phyloP scores from a whole-genome alignment of 2,329 filamentous ascomycete genomes.

The Cytospora chrysosperma region DNA sequence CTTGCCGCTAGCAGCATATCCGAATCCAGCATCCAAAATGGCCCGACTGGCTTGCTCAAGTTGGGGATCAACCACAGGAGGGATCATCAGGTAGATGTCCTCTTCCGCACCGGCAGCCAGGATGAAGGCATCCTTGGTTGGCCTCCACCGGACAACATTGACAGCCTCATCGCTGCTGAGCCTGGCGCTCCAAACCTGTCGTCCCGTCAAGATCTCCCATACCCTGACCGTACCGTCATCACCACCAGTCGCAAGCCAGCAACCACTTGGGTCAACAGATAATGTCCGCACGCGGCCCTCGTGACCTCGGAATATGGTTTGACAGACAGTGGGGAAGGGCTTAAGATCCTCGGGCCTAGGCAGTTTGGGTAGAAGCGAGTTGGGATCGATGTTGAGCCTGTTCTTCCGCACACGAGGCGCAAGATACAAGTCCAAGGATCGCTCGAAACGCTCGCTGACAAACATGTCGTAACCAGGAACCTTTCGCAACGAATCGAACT shows the following conservation, averaged over 20 bases:
- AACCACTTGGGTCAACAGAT: slow-evolving; percentile 79
- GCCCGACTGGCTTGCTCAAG: slow-evolving; percentile 73
- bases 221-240: slow-evolving; percentile 91
- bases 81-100: slow-evolving; percentile 80
- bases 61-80: slow-evolving; percentile 68
- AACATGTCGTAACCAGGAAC: slow-evolving; percentile 89
- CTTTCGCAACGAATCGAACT: slow-evolving; percentile 80
- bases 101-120: slow-evolving; percentile 83
- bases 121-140: slow-evolving; percentile 75
- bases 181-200: slow-evolving; percentile 82
- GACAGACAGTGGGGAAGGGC: slow-evolving; percentile 89
- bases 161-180: slow-evolving; percentile 78
- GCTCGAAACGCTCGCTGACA: slow-evolving; percentile 93
- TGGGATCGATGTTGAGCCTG: slow-evolving; percentile 94
- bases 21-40: slow-evolving; percentile 84
- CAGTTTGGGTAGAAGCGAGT: slow-evolving; percentile 86
- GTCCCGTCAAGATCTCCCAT: slow-evolving; percentile 83
- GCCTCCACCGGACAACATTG: slow-evolving; percentile 86
- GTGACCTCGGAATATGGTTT: slow-evolving; percentile 84
- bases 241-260: slow-evolving; percentile 86
- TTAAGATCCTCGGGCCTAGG: slow-evolving; percentile 90
- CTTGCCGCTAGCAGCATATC: slow-evolving; percentile 70
- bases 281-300: slow-evolving; percentile 83
- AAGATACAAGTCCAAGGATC: slow-evolving; percentile 92
- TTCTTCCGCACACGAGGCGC: slow-evolving; percentile 90